phyloP scores from a whole-genome alignment of 441 rosid species.

The Flueggea neowawraea region DNA sequence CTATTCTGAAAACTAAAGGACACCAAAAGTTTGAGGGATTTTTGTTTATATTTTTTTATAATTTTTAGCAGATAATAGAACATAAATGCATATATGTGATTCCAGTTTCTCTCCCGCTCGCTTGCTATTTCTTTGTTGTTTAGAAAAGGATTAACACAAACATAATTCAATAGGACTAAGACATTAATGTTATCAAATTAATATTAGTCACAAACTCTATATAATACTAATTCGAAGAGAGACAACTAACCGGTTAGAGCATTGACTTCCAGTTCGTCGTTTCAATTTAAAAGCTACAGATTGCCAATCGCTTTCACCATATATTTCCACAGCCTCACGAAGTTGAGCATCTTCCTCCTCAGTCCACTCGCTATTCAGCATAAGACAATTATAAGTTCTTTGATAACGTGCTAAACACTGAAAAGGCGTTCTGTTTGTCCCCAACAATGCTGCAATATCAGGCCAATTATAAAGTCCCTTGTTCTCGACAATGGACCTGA shows the following conservation, averaged over 20 bases:
- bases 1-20: too few species aligned
- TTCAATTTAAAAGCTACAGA: conserved; percentile 62
- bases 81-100: too few species aligned
- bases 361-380: conserved; percentile 77
- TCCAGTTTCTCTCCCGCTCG: too few species aligned
- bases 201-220: background rate
- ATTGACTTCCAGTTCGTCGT: conserved; percentile 85
- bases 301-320: conserved; percentile 84
- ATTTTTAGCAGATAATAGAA: too few species aligned
- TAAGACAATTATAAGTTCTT: conserved; percentile 71
- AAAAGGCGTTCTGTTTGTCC: conserved; percentile 82
- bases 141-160: too few species aligned
- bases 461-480: conserved; percentile 70
- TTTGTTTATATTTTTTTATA: too few species aligned
- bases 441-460: conserved; percentile 61
- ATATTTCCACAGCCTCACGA: conserved; percentile 56
- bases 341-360: conserved; percentile 84
- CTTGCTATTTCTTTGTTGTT: too few species aligned
- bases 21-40: too few species aligned
- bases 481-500: conserved; percentile 51
- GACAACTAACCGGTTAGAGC: conserved; percentile 81
- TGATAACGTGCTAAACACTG: conserved; percentile 85
- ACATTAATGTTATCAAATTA: background rate
- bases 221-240: background rate
- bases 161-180: background rate